phyloP scores from a whole-genome alignment of 352 stramenopile genomes.

The Phytopythium ostracodes region DNA sequence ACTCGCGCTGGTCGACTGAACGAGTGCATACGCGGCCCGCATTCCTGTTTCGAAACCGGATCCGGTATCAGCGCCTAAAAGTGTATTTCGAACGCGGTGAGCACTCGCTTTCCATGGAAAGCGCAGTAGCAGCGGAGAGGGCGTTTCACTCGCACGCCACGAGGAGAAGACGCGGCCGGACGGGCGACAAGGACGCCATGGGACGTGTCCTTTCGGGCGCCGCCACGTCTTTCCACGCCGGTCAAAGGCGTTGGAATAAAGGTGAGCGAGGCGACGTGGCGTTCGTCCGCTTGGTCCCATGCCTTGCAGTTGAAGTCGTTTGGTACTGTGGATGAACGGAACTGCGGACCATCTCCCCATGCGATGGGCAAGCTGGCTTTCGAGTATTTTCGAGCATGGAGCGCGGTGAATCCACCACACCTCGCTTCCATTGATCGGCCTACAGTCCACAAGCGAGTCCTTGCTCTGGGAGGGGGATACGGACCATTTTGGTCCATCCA shows the following conservation, averaged over 20 bases:
- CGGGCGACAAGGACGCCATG: neutral
- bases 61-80: neutral
- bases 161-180: neutral
- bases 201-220: neutral
- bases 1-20: neutral
- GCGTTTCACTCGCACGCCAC: conserved; percentile 33
- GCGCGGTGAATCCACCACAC: neutral
- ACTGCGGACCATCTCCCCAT: too few species aligned
- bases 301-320: neutral
- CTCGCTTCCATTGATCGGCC: neutral
- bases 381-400: neutral
- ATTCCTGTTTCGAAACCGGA: neutral
- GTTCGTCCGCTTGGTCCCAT: neutral
- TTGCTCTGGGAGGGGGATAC: too few species aligned
- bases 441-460: too few species aligned
- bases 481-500: neutral
- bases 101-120: conserved; percentile 2
- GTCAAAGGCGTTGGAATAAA: neutral
- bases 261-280: neutral
- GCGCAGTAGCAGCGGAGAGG: neutral
- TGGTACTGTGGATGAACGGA: neutral
- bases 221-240: neutral
- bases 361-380: neutral
- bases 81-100: neutral
- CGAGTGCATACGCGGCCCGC: neutral